Evolutionary conservation across 2,329 filamentous ascomycete genomes (phyloP), one percentile per base, ranked within the genome.

Genomic region (Phoma sp.): DNA sequence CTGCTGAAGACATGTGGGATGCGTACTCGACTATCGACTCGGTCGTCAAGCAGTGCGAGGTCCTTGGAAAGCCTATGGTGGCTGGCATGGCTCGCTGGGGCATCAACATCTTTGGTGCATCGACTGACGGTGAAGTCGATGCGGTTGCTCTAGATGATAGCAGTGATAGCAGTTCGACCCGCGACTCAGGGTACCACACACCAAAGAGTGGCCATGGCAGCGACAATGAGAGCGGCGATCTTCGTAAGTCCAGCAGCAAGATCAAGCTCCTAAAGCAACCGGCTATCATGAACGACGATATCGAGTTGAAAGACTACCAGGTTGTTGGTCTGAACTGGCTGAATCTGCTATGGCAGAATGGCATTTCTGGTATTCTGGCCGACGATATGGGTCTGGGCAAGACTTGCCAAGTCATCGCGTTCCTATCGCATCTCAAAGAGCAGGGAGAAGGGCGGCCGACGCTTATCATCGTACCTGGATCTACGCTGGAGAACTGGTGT

Each of bases 311-410:
- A 71, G 88, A 95, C 29, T 98, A 97, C 68, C 95, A 99, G 72
- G 78, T 98, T 17, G 92, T 96, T 25, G 95, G 95, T 4, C 83
- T 99, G 45, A 98, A 98, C 71, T 99, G 95, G 95, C 84, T 99
- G 68, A 87, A 88, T 49, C 77, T 98, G 38, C 82, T 99, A 12
- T 96, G 92, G 77, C 83, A 87, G 46, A 87, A 90, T 53, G 83
- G 87, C 23, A 84, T 96, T 45, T 93, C 91, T 38, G 93, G 92
- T 59, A 98, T 99, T 51, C 81, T 99, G 15, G 95, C 95, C 1
- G 95, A 99, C 71, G 95, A 99, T 71, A 99, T 99, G 95, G 95
- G 91, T 45, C 67, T 86, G 33, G 95, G 95, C 38, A 99, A 99
- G 80, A 99, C 95, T 0, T 97, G 92, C 66, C 93, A 99, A 69